A percentile compares a stretch with the other conserved stretches of the same genome.
Evolutionary conservation across 306 rosid species (phyloP).

Genomic region (Casuarina cunninghamiana): DNA sequence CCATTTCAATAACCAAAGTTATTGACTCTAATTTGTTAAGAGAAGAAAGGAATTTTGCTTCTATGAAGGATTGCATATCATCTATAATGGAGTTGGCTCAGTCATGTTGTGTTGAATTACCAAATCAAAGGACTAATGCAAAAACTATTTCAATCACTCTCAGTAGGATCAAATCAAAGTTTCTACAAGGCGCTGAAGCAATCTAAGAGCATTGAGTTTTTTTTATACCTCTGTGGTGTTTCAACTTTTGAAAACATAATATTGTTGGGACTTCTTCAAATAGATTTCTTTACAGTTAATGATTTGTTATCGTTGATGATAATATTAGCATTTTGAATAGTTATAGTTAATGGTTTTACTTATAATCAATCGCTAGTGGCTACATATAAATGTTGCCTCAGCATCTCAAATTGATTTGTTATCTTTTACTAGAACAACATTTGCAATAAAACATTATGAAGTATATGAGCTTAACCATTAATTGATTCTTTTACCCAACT

Average conservation of each 20-base stretch:
- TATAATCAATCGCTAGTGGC: too few species aligned
- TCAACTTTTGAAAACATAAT: too few species aligned
- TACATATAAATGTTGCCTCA: too few species aligned
- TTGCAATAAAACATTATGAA: too few species aligned
- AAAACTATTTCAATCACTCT: background rate
- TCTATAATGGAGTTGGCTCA: conserved; percentile 9
- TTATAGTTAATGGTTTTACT: too few species aligned
- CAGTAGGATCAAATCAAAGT: conserved; percentile 2
- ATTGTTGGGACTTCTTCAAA: too few species aligned
- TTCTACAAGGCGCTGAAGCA: background rate
- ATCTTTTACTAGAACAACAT: too few species aligned
- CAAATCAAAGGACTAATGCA: background rate
- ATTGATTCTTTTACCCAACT: conserved; percentile 3
- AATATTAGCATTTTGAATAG: too few species aligned
- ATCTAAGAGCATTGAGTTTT: too few species aligned
- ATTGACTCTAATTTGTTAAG: conserved; percentile 6
- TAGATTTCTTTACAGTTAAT: too few species aligned
- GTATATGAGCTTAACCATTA: conserved; percentile 37
- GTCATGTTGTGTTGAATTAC: conserved; percentile 2
- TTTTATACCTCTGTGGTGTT: background rate
- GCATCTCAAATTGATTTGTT: too few species aligned
- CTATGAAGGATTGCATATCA: background rate
- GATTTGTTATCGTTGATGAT: too few species aligned
- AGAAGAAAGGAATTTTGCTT: background rate
- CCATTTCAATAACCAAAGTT: conserved; percentile 5